Conservation (phyloP, 352 stramenopile species). For the Phytophthora colocasiae region DNA sequence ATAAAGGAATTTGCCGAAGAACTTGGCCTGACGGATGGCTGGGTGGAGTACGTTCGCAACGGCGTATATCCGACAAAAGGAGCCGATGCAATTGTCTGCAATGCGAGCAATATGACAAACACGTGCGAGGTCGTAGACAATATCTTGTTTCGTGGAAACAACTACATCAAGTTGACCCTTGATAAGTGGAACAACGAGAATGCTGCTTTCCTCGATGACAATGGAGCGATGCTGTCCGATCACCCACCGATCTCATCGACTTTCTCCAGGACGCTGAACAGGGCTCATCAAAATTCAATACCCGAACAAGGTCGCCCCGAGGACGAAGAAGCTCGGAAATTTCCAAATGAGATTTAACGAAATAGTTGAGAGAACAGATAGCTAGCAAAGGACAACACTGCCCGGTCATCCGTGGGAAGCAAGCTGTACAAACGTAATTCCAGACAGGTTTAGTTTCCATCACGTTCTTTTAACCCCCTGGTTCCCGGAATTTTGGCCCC, state of each 20-base stretch:
- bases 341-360: no score
- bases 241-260: conserved; percentile 49
- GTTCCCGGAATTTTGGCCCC: no score
- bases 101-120: conserved; percentile 40
- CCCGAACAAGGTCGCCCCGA: no score
- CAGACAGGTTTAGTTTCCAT: no score
- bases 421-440: no score
- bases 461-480: no score
- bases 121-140: conserved; percentile 63
- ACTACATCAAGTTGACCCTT: conserved; percentile 45
- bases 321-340: no score
- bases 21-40: conserved; percentile 47
- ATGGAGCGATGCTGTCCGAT: conserved; percentile 49
- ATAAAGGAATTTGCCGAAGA: conserved; percentile 38
- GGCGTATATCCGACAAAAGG: conserved; percentile 40
- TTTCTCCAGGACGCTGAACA: conserved; percentile 51
- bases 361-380: no score
- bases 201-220: conserved; percentile 44
- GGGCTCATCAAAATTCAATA: no score
- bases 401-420: no score
- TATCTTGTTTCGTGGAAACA: conserved; percentile 61
- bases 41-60: conserved; percentile 50
- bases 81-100: conserved; percentile 47
- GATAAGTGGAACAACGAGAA: conserved; percentile 51
- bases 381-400: no score